These are phyloP conservation scores for Talaromyces piceae DNA, from an alignment of 2,329 filamentous ascomycete genomes.

Conservation along the genomic window DNA sequence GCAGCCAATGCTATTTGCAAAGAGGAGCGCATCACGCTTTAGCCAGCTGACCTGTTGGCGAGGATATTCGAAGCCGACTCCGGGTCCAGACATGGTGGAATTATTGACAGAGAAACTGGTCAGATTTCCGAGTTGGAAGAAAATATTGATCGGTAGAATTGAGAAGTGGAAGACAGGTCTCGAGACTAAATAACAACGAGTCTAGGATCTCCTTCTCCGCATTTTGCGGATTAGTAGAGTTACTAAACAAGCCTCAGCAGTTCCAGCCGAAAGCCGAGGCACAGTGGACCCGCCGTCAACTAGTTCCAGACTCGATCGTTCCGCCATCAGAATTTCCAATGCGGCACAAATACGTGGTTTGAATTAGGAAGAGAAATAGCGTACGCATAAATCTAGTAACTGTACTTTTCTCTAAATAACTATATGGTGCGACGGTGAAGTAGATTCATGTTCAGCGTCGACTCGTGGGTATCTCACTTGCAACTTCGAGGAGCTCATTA, in stretches of 20 bases:
- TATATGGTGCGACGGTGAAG: constrained; percentile 1
- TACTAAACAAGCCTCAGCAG: constrained; percentile 1
- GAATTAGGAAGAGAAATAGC: no score
- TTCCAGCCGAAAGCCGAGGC: neutral
- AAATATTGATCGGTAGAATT: neutral
- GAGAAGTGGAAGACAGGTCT: neutral
- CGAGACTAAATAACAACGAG: no score
- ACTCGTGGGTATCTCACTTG: constrained; percentile 43
- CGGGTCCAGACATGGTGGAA: constrained; percentile 42
- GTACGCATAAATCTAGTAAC: no score
- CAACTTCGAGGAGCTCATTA: constrained; percentile 41
- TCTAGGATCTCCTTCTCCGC: neutral
- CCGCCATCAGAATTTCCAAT: no score
- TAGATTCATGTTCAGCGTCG: constrained; percentile 37
- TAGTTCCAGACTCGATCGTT: no score
- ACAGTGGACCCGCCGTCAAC: neutral
- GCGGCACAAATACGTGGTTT: no score
- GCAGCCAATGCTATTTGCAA: constrained; percentile 81
- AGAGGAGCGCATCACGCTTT: constrained; percentile 81
- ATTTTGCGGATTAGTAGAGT: constrained; percentile 1
- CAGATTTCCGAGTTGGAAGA: neutral
- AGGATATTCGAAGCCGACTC: constrained; percentile 72
- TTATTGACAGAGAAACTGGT: neutral
- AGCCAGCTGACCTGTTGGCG: constrained; percentile 70
- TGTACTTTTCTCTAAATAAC: neutral